These are phyloP conservation scores for Neonectria ditissima DNA, from an alignment of 2,329 filamentous ascomycete species.

Conservation along the genomic window DNA sequence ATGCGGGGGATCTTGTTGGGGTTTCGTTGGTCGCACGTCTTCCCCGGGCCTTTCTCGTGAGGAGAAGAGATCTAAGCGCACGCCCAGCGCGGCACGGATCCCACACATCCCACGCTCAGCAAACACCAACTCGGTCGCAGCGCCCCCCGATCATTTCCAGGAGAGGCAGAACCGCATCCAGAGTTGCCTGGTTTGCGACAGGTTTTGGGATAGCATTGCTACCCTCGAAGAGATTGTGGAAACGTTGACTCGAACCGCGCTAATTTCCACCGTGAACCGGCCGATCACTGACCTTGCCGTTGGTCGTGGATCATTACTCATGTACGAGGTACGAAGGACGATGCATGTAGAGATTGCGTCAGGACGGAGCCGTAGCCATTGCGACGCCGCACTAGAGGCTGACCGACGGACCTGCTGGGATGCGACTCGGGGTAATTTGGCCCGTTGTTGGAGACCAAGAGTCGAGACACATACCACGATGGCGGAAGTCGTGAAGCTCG, in stretches of 20 bases:
- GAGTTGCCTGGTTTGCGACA: background rate
- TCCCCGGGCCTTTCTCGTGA: constrained; percentile 36
- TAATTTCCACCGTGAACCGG: constrained; percentile 16
- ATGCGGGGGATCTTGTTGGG: constrained; percentile 29
- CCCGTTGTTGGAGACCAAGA: background rate
- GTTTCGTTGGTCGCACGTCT: constrained; percentile 29
- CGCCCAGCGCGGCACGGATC: constrained; percentile 7
- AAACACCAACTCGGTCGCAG: constrained; percentile 7
- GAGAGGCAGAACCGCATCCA: background rate
- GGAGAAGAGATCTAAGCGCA: constrained; percentile 24
- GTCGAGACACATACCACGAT: background rate
- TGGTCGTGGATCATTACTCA: constrained; percentile 22
- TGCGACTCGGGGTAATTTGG: constrained; percentile 20
- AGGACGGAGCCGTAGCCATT: constrained; percentile 27
- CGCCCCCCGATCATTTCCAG: constrained; percentile 1
- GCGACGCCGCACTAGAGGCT: constrained; percentile 20
- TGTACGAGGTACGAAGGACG: background rate
- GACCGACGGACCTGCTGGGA: constrained; percentile 14
- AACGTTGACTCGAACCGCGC: constrained; percentile 20
- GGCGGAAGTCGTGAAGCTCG: constrained; percentile 10
- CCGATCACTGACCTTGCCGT: constrained; percentile 14
- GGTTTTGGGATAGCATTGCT: constrained; percentile 15
- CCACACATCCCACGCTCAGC: constrained; percentile 9
- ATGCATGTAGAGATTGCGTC: constrained; percentile 26
- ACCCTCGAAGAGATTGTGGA: constrained; percentile 17